phyloP scores from a whole-genome alignment of 208 protist genomes.

The Leishmania tarentolae region DNA sequence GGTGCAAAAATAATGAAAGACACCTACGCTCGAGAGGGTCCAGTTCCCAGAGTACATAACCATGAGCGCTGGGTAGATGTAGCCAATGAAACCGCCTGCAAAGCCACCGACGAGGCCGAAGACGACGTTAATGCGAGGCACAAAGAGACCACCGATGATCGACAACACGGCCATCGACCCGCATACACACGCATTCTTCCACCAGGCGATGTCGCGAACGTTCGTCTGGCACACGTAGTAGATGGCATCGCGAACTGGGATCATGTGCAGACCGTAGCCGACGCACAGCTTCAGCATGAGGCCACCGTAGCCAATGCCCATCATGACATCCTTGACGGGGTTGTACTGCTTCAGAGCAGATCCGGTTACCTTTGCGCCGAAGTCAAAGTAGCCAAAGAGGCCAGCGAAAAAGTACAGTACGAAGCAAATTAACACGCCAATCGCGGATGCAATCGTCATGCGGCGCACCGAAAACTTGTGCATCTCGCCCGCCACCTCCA shows the following conservation, averaged over 20 bases:
- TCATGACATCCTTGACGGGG: conserved; percentile 51
- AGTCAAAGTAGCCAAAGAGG: conserved; percentile 78
- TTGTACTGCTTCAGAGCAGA: conserved; percentile 67
- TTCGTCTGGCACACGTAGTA: conserved; percentile 52
- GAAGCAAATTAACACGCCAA: conserved; percentile 62
- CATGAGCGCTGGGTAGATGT: conserved; percentile 76
- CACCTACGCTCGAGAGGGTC: conserved; percentile 34
- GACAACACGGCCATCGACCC: conserved; percentile 39
- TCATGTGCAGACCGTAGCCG: conserved; percentile 62
- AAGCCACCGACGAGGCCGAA: conserved; percentile 74
- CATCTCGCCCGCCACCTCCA: conserved; percentile 68
- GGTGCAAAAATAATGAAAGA: conserved; percentile 50
- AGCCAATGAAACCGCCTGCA: conserved; percentile 68
- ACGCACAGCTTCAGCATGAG: conserved; percentile 72
- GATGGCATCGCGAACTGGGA: conserved; percentile 64
- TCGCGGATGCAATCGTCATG: conserved; percentile 37
- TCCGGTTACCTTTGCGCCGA: conserved; percentile 39
- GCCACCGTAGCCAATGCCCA: conserved; percentile 56
- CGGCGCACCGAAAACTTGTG: conserved; percentile 48
- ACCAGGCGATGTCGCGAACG: conserved; percentile 50
- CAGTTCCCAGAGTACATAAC: conserved; percentile 68
- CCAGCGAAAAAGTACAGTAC: conserved; percentile 57
- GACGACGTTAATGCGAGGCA: conserved; percentile 66
- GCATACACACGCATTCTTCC: conserved; percentile 54
- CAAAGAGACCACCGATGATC: conserved; percentile 65